These are phyloP conservation scores for Bonia amplexicaulis DNA, from an alignment of 176 grass and related monocot species.

Conservation along the genomic window DNA sequence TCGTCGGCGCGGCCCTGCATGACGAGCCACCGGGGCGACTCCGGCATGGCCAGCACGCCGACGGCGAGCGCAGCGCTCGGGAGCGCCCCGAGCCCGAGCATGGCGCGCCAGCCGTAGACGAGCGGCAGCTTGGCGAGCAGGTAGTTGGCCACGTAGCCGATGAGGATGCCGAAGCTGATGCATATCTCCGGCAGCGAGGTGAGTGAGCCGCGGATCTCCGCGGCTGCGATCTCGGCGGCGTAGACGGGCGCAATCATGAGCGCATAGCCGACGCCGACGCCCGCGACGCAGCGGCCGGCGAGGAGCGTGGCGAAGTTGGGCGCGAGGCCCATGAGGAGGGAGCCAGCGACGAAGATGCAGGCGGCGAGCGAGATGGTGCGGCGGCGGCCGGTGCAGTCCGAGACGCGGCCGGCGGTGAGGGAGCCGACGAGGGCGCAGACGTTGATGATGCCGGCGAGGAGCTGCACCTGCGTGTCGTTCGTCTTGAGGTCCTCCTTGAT, in stretches of 20 bases:
- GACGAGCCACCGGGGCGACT: slow-evolving; percentile 54
- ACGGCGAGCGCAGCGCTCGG: background rate
- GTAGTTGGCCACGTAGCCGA: too few relatives aligned
- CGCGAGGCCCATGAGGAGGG: too few relatives aligned
- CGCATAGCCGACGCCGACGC: too few relatives aligned
- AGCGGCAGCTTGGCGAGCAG: too few relatives aligned
- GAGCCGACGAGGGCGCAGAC: slow-evolving; percentile 26
- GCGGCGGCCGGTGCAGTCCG: slow-evolving; percentile 15
- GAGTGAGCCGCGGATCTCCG: background rate
- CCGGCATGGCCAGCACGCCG: slow-evolving; percentile 33
- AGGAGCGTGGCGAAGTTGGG: too few relatives aligned
- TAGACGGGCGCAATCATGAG: background rate
- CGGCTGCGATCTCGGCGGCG: slow-evolving; percentile 16
- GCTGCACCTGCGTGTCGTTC: slow-evolving; percentile 37
- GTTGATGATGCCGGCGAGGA: slow-evolving; percentile 12
- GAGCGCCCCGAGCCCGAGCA: slow-evolving; percentile 13
- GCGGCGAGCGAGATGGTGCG: slow-evolving; percentile 29
- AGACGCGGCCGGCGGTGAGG: slow-evolving; percentile 31
- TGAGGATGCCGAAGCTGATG: too few relatives aligned
- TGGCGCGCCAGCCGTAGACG: slow-evolving; percentile 17
- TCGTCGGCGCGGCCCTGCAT: slow-evolving; percentile 17
- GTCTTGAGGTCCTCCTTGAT: slow-evolving; percentile 55
- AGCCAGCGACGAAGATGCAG: background rate
- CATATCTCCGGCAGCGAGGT: too few relatives aligned
- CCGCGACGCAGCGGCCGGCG: too few relatives aligned